phyloP scores from a whole-genome alignment of 2,329 filamentous ascomycete species.

The Trichoderma endophyticum region DNA sequence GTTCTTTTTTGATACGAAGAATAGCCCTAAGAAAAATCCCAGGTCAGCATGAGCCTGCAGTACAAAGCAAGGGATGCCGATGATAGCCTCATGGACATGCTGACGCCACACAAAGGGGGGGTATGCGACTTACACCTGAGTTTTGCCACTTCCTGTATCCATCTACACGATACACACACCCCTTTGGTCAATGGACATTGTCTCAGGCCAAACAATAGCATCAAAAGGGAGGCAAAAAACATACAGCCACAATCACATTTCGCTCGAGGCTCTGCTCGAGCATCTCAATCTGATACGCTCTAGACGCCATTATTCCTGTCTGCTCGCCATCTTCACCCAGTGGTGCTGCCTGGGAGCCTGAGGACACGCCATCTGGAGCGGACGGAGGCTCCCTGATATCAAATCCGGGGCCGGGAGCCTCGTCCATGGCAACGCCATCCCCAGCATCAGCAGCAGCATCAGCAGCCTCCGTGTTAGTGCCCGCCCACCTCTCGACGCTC shows the following conservation, averaged over 20 bases:
- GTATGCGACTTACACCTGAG: constrained; percentile 59
- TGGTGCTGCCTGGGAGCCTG: neutral
- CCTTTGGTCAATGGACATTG: constrained; percentile 1
- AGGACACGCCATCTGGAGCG: constrained; percentile 9
- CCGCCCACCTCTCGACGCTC: neutral
- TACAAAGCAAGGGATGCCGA: neutral
- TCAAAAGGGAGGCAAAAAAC: constrained; percentile 24
- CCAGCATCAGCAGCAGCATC: neutral
- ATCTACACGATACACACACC: constrained; percentile 50
- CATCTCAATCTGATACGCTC: constrained; percentile 76
- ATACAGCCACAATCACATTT: constrained; percentile 70
- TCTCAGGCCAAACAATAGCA: neutral
- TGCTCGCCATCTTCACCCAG: constrained; percentile 13
- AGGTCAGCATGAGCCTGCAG: constrained; percentile 19
- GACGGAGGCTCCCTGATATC: constrained; percentile 13
- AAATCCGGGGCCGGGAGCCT: neutral
- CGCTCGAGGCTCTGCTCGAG: constrained; percentile 62
- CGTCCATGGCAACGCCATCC: neutral
- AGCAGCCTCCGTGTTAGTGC: neutral
- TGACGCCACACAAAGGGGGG: neutral
- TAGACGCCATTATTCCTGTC: constrained; percentile 38
- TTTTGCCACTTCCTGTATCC: constrained; percentile 79
- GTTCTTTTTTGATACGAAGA: constrained; percentile 62
- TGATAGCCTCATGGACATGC: neutral
- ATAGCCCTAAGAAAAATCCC: constrained; percentile 51